Evolutionary conservation across 495 filamentous ascomycete genomes (phyloP), one percentile per base, ranked within the genome.

Genomic region (Chaetomium fimeti): DNA sequence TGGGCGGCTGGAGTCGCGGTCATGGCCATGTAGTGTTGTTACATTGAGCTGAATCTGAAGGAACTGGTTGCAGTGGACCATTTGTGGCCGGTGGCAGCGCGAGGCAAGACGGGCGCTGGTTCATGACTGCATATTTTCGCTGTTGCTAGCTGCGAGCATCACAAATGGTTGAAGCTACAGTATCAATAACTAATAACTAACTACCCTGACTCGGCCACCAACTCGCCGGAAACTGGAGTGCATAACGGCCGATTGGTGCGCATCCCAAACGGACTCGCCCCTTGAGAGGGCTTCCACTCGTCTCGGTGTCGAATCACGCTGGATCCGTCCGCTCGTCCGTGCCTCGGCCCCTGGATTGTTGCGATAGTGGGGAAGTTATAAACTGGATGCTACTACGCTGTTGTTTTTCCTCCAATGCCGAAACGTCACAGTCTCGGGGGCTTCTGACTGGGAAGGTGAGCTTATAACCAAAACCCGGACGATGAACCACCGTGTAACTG

Each of bases 361-460:
- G 49, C n/a, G 18, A 32, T 32, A 47, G 57, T 59, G 57, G 57
- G 40, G 40, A 59, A 36, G 18, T 20, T 49, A 22, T 36, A 48
- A 49, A 36, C 57, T 36, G n/a, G 45, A 32, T 60, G 15, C 45
- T 20, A 49, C 57, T 49, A 51, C 13, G 15, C 7, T 5, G 5
- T 5, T 51, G 45, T 60, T 60, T 49, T 60, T 60, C 57, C 57
- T 60, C 57, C 57, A 60, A 60, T 60, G 15, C 57, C 25, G 32
- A 20, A n/a, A 5, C 42, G 40, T 15, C 25, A n/a, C 38, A 28
- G n/a, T 38, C 9, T 49, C 27, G 57, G 42, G 42, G 28, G 25
- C 24, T 24, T 49, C 16, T 28, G 18, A n/a, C 18, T 29, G 13
- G 27, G 27, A 15, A 36, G 5, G 20, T 32, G 13, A 15, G 32